These are phyloP conservation scores for Gossypium herbaceum DNA, from an alignment of 345 rosid species.

Conservation along the genomic window DNA sequence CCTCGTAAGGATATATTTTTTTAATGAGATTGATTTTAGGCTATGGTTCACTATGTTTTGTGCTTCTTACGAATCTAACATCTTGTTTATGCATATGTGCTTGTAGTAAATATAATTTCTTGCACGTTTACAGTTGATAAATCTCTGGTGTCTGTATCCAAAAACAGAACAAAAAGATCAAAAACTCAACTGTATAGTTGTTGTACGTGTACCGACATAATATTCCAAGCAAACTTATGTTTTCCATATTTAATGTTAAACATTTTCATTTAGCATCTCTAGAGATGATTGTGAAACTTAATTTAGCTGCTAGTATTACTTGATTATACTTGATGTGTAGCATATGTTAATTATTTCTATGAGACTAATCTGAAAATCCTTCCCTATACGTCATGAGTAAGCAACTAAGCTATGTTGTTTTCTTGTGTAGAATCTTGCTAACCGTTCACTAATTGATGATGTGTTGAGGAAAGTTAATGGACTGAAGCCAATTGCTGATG, in stretches of 20 bases:
- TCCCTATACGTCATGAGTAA: not conserved
- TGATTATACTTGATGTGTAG: not conserved
- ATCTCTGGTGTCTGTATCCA: not conserved
- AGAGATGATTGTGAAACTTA: not conserved
- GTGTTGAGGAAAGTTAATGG: slow-evolving; percentile 87
- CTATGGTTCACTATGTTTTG: not conserved
- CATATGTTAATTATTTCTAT: not conserved
- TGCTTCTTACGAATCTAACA: not conserved
- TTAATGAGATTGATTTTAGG: not conserved
- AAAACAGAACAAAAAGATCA: not conserved
- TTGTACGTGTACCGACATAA: not conserved
- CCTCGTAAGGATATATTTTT: not conserved
- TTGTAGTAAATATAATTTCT: not conserved
- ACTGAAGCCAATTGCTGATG: slow-evolving; percentile 96
- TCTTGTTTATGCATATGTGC: not conserved
- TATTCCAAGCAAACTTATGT: too few relatives aligned
- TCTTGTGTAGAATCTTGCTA: slow-evolving; percentile 72
- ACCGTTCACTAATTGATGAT: slow-evolving; percentile 83
- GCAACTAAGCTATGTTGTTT: slow-evolving; percentile 11
- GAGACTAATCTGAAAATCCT: not conserved
- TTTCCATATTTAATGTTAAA: not conserved
- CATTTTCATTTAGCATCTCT: not conserved
- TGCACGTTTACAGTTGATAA: too few relatives aligned
- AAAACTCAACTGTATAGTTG: not conserved
- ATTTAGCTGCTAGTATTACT: not conserved